phyloP scores from a whole-genome alignment of 371 early-diverging fungal genomes.

The Mortierella sp. region DNA sequence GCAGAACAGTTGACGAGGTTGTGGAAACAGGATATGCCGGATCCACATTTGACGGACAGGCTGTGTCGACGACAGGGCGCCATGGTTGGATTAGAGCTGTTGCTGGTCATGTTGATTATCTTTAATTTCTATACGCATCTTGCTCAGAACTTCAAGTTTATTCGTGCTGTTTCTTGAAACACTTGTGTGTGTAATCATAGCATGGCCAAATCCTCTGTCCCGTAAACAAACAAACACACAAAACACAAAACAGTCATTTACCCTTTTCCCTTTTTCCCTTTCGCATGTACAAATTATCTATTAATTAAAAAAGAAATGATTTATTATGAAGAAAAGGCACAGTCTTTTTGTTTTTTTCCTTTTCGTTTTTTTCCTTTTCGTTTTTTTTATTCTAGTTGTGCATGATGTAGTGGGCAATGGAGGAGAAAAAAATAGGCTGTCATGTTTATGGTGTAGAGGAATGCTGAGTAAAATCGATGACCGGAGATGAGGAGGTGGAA shows the following conservation, averaged over 20 bases:
- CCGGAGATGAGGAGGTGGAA: too few species aligned
- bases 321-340: background rate
- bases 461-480: background rate
- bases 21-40: slow-evolving; percentile 30
- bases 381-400: background rate
- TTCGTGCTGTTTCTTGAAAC: slow-evolving; percentile 41
- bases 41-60: slow-evolving; percentile 18
- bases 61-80: slow-evolving; percentile 56
- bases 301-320: slow-evolving; percentile 1
- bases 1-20: slow-evolving; percentile 19
- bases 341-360: too few species aligned
- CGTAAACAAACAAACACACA: background rate
- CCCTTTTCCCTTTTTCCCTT: background rate
- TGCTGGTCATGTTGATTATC: slow-evolving; percentile 49
- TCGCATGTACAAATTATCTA: slow-evolving; percentile 2
- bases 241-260: background rate
- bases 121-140: slow-evolving; percentile 57
- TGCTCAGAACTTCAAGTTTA: slow-evolving; percentile 52
- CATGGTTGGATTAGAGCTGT: slow-evolving; percentile 52
- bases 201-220: background rate
- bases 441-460: background rate
- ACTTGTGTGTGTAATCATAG: too few species aligned
- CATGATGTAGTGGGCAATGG: background rate
- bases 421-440: background rate
- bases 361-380: background rate